Evolutionary conservation across 106 monocot genomes (phyloP).

Genomic region (Dendrobium nobile): DNA sequence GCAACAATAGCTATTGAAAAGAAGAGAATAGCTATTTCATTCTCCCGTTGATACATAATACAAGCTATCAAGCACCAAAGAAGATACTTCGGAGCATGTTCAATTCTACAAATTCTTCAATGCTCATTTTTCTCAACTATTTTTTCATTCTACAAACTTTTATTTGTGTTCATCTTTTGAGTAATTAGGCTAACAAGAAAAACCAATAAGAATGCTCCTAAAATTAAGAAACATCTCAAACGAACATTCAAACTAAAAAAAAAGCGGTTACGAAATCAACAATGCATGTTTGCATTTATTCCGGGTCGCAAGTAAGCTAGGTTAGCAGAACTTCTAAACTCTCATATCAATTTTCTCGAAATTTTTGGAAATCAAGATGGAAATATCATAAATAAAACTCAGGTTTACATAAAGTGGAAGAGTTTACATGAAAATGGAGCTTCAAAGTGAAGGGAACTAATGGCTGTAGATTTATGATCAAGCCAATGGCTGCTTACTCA

Average conservation of each 20-base stretch:
- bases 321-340: not conserved
- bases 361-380: too few species aligned
- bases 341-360: too few species aligned
- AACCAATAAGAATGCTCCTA: too few species aligned
- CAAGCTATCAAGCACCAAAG: too few species aligned
- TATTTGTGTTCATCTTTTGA: not conserved
- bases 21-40: too few species aligned
- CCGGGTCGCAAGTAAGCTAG: not conserved
- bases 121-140: not conserved
- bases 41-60: too few species aligned
- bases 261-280: not conserved
- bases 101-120: not conserved
- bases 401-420: not conserved
- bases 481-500: not conserved
- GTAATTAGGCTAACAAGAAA: too few species aligned
- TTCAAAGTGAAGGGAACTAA: constrained; percentile 3
- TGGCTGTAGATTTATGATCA: not conserved
- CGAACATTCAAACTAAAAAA: not conserved
- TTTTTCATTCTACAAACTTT: not conserved
- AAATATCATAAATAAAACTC: not conserved
- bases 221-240: not conserved
- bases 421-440: not conserved
- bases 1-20: too few species aligned
- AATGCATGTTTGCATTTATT: not conserved
- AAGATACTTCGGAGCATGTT: too few species aligned